These are phyloP conservation scores for Rhododendron molle DNA, from an alignment of 148 eudicot genomes.

Conservation along the genomic window DNA sequence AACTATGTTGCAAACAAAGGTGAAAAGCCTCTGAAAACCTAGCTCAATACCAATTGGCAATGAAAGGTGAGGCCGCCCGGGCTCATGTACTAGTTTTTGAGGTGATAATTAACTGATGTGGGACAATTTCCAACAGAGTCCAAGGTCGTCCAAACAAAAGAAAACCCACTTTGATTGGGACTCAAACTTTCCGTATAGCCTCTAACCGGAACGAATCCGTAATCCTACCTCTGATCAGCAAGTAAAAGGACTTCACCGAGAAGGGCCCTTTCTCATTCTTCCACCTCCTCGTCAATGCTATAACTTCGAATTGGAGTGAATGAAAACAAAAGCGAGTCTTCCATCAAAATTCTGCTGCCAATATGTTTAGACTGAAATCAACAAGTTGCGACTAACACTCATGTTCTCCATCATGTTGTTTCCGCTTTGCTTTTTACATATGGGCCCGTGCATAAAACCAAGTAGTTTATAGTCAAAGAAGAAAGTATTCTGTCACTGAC, in stretches of 20 bases:
- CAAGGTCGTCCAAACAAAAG: background rate
- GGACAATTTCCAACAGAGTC: background rate
- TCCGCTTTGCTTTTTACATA: background rate
- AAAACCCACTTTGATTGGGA: background rate
- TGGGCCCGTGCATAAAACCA: background rate
- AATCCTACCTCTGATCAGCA: background rate
- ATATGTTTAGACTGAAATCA: background rate
- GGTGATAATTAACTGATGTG: too few relatives aligned
- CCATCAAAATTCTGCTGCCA: background rate
- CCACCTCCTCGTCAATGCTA: background rate
- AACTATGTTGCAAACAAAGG: too few relatives aligned
- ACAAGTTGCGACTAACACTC: background rate
- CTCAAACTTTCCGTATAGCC: background rate
- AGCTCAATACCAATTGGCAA: too few relatives aligned
- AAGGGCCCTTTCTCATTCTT: background rate
- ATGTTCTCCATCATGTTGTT: background rate
- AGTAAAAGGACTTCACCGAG: background rate
- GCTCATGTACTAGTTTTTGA: too few relatives aligned
- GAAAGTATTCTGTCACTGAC: background rate
- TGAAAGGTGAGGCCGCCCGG: too few relatives aligned
- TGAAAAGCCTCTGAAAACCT: too few relatives aligned
- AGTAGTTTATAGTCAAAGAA: background rate
- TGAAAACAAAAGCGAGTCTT: background rate
- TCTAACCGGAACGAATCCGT: background rate
- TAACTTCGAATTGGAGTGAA: background rate